Evolutionary conservation across 2,329 filamentous ascomycete species (phyloP).

Genomic region (Epichloe brachyelytri): DNA sequence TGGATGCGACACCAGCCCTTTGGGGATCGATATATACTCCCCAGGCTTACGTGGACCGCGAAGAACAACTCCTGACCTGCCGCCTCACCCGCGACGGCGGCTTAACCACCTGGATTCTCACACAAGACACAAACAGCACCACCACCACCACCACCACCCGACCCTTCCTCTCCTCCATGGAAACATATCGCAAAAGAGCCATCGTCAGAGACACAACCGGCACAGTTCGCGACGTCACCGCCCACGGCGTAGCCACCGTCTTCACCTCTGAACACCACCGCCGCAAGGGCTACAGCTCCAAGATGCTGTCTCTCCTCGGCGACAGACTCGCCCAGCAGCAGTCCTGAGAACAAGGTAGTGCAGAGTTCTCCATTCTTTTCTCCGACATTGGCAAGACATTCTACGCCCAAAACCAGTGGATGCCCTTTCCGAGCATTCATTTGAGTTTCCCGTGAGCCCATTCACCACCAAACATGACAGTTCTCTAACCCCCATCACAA

Average conservation of each 20-base stretch:
- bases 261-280: constrained; percentile 56
- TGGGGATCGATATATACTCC: constrained; percentile 47
- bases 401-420: constrained; percentile 69
- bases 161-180: constrained; percentile 50
- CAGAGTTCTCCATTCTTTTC: constrained; percentile 64
- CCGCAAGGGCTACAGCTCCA: constrained; percentile 61
- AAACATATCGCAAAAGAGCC: constrained; percentile 48
- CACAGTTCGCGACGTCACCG: constrained; percentile 37
- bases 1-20: constrained; percentile 42
- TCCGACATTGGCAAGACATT: constrained; percentile 79
- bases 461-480: constrained; percentile 14
- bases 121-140: constrained; percentile 13
- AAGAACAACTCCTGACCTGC: constrained; percentile 42
- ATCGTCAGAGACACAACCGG: constrained; percentile 28
- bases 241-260: constrained; percentile 71
- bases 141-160: constrained; percentile 16
- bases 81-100: constrained; percentile 46
- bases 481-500: constrained; percentile 34
- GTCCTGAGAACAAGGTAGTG: constrained; percentile 17
- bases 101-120: constrained; percentile 52
- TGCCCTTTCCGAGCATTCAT: constrained; percentile 59
- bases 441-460: constrained; percentile 38
- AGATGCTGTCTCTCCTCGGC: constrained; percentile 60
- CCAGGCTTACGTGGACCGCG: constrained; percentile 45
- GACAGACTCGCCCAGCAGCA: constrained; percentile 19